A percentile compares a stretch with the other conserved stretches of the same genome.
These are phyloP conservation scores for Claviceps spartinae DNA, from an alignment of 2,329 filamentous ascomycete genomes.

Conservation along the genomic window DNA sequence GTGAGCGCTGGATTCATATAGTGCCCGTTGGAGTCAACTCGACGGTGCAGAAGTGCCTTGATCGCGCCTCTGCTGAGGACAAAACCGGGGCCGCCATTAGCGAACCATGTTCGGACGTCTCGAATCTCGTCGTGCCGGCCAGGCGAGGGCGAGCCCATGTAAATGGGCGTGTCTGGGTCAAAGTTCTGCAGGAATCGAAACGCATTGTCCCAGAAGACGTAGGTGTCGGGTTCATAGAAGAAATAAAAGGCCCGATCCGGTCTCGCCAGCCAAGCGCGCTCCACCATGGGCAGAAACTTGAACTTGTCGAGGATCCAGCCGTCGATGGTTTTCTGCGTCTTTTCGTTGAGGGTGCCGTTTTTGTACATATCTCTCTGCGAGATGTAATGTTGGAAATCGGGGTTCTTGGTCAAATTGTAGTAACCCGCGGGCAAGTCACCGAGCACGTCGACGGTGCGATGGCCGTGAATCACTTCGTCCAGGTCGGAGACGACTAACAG, in stretches of 20 bases:
- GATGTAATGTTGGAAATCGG: slow-evolving; percentile 26
- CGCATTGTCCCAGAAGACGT: slow-evolving; percentile 25
- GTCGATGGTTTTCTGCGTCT: slow-evolving; percentile 18
- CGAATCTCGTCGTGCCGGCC: slow-evolving; percentile 20
- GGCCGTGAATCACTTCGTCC: slow-evolving; percentile 29
- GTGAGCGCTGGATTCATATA: slow-evolving; percentile 29
- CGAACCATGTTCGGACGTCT: slow-evolving; percentile 30
- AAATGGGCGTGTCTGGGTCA: slow-evolving; percentile 33
- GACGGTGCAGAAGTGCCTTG: slow-evolving; percentile 28
- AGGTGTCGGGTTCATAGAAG: slow-evolving; percentile 43
- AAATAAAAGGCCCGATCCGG: slow-evolving; percentile 40
- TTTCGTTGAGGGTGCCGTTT: slow-evolving; percentile 20
- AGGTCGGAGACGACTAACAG: slow-evolving; percentile 39
- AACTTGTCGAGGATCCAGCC: slow-evolving; percentile 43
- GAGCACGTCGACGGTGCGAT: slow-evolving; percentile 31
- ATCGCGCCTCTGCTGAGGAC: slow-evolving; percentile 36
- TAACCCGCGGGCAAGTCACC: slow-evolving; percentile 15
- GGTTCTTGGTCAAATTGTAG: slow-evolving; percentile 18
- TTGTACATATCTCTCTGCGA: slow-evolving; percentile 23
- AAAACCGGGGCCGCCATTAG: slow-evolving; percentile 46
- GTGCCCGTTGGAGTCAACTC: slow-evolving; percentile 19
- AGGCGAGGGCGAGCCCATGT: slow-evolving; percentile 37
- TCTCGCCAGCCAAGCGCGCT: slow-evolving; percentile 32
- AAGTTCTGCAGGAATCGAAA: slow-evolving; percentile 35
- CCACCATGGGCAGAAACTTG: slow-evolving; percentile 43